These are phyloP conservation scores for Paracoccidioides lutzii DNA, from an alignment of 2,329 filamentous ascomycete species.

Conservation along the genomic window DNA sequence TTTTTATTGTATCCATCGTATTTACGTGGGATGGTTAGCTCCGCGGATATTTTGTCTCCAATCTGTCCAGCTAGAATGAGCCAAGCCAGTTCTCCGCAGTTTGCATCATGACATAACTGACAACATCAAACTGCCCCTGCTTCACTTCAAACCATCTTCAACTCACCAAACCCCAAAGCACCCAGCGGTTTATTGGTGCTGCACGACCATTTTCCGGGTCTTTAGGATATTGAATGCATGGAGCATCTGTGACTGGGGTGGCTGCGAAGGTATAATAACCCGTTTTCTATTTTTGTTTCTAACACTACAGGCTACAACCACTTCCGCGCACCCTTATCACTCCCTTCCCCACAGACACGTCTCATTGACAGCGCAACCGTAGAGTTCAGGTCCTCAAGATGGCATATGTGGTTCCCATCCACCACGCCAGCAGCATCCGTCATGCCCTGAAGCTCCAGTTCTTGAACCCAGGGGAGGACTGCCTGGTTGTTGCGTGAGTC, in stretches of 20 bases:
- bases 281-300: background rate
- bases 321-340: background rate
- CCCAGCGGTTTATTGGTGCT: background rate
- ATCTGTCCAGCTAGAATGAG: background rate
- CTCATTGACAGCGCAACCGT: background rate
- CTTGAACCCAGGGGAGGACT: slow-evolving; percentile 60
- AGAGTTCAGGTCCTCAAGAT: slow-evolving; percentile 38
- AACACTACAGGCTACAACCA: background rate
- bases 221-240: background rate
- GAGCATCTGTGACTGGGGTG: background rate
- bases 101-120: background rate
- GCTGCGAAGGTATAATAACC: background rate
- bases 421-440: slow-evolving; percentile 78
- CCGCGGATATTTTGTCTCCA: background rate
- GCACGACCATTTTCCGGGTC: background rate
- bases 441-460: slow-evolving; percentile 76
- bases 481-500: slow-evolving; percentile 74
- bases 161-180: background rate
- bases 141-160: background rate
- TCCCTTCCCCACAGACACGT: background rate
- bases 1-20: too few species aligned
- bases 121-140: too few species aligned
- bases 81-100: background rate
- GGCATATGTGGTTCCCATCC: slow-evolving; percentile 91
- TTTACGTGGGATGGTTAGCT: too few species aligned